These are phyloP conservation scores for Meyerozyma smithsonii DNA, from an alignment of 1,139 yeast genomes.

Conservation along the genomic window DNA sequence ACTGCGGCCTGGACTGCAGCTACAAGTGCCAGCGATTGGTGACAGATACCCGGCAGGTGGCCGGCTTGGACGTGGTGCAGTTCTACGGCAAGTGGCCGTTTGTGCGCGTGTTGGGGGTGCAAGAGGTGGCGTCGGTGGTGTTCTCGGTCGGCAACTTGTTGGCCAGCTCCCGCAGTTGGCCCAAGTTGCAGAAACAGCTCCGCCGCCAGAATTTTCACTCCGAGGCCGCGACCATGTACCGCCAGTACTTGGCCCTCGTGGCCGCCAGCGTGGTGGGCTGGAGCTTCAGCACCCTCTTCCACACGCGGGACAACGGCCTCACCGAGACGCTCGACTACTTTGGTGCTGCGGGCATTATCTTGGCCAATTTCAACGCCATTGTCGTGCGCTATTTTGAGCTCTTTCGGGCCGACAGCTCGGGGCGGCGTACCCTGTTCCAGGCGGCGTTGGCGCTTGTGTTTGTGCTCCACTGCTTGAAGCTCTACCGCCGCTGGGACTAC, in stretches of 20 bases:
- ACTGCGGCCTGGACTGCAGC: slow-evolving; percentile 35
- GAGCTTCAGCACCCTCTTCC: slow-evolving; percentile 37
- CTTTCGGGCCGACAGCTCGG: slow-evolving; percentile 11
- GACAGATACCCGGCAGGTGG: slow-evolving; percentile 19
- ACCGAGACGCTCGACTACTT: slow-evolving; percentile 43
- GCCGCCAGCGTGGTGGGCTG: slow-evolving; percentile 34
- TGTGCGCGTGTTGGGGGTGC: slow-evolving; percentile 31
- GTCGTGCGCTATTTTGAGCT: slow-evolving; percentile 28
- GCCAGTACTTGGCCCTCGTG: slow-evolving; percentile 29
- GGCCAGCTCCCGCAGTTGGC: slow-evolving; percentile 28
- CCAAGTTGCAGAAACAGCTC: slow-evolving; percentile 24
- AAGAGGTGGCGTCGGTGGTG: slow-evolving; percentile 33
- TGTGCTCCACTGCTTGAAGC: slow-evolving; percentile 25
- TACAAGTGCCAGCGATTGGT: slow-evolving; percentile 40
- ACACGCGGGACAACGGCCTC: slow-evolving; percentile 32
- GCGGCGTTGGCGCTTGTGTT: slow-evolving; percentile 15
- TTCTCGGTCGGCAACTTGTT: slow-evolving; percentile 38
- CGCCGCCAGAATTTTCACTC: slow-evolving; percentile 15
- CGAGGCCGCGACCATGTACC: slow-evolving; percentile 19
- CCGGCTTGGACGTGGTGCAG: slow-evolving; percentile 29
- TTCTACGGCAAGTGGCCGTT: slow-evolving; percentile 49
- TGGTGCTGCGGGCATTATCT: slow-evolving; percentile 40
- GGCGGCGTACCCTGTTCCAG: slow-evolving; percentile 12
- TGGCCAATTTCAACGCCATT: slow-evolving; percentile 35
- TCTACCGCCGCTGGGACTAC: slow-evolving; percentile 36